A percentile compares a stretch with the other conserved stretches of the same genome.
These are phyloP conservation scores for Macrocybe sp. DNA, from an alignment of 1,284 basidiomycete species.

Conservation along the genomic window DNA sequence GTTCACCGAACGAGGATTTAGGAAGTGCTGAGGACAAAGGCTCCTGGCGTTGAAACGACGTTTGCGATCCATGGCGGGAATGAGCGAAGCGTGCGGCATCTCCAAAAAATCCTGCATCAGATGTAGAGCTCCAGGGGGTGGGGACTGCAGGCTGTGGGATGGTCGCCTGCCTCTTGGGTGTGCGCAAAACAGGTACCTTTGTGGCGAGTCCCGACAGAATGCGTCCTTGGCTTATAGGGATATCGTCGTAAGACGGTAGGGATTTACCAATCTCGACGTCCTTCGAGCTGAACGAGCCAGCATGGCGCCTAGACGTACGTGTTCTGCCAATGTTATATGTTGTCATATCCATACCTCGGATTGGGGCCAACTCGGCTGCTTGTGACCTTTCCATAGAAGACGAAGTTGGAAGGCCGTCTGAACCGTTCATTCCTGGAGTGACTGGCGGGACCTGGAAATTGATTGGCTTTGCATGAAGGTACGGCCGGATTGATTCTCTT, in stretches of 20 bases:
- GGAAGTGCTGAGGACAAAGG: slow-evolving; percentile 32
- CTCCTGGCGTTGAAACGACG: slow-evolving; percentile 42
- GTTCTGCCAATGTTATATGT: slow-evolving; percentile 24
- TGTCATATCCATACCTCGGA: neutral
- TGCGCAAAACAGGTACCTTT: slow-evolving; percentile 41
- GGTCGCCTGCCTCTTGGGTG: slow-evolving; percentile 39
- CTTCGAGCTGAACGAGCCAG: slow-evolving; percentile 88
- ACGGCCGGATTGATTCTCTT: slow-evolving; percentile 64
- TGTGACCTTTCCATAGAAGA: slow-evolving; percentile 14
- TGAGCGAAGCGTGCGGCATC: slow-evolving; percentile 27
- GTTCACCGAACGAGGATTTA: slow-evolving; percentile 36
- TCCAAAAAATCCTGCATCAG: slow-evolving; percentile 12
- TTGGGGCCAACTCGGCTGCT: neutral
- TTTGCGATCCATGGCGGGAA: slow-evolving; percentile 54
- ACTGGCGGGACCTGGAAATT: slow-evolving; percentile 19
- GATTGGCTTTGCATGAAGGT: slow-evolving; percentile 43
- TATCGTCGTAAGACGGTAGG: slow-evolving; percentile 61
- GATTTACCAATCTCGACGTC: slow-evolving; percentile 87
- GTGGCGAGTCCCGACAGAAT: slow-evolving; percentile 26
- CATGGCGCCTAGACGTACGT: slow-evolving; percentile 75
- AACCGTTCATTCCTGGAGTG: slow-evolving; percentile 7
- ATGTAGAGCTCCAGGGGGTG: slow-evolving; percentile 14
- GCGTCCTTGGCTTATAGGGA: slow-evolving; percentile 30
- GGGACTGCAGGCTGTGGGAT: slow-evolving; percentile 21
- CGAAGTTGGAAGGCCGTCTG: slow-evolving; percentile 16